phyloP scores from a whole-genome alignment of 768 basidiomycete species.

The Hygrophorus pudorinus region DNA sequence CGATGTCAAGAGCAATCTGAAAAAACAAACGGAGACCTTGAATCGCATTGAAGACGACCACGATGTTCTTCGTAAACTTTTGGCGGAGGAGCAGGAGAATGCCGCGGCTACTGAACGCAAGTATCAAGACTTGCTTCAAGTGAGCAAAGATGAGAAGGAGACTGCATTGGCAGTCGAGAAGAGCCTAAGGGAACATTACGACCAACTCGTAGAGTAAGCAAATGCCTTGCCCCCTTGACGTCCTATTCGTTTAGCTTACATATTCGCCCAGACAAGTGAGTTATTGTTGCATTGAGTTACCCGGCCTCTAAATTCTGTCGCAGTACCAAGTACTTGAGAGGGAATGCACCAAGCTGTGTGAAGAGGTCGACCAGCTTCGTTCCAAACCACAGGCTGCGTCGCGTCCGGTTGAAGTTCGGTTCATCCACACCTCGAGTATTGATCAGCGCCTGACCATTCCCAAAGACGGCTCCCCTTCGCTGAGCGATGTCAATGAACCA shows the following conservation, averaged over 20 bases:
- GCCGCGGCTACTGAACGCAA: conserved; percentile 25
- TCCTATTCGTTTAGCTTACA: neutral
- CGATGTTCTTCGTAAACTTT: conserved; percentile 18
- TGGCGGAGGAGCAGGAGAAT: conserved; percentile 23
- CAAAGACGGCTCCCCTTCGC: conserved; percentile 4
- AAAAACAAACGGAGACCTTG: conserved; percentile 22
- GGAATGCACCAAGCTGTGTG: too few species aligned
- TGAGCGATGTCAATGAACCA: conserved; percentile 23
- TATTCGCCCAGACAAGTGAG: conserved; percentile 1
- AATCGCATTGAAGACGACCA: conserved; percentile 20
- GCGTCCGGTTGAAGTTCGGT: neutral
- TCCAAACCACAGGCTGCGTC: neutral
- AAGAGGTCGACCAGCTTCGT: conserved; percentile 17
- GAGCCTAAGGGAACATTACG: conserved; percentile 43
- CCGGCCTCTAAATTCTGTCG: too few species aligned
- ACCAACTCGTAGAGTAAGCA: conserved; percentile 15
- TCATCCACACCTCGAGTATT: neutral
- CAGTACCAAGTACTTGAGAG: too few species aligned
- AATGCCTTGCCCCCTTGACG: neutral
- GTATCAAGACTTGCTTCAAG: conserved; percentile 27
- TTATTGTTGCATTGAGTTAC: neutral
- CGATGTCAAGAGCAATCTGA: conserved; percentile 34
- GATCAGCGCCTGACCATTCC: too few species aligned
- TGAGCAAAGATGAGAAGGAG: conserved; percentile 39
- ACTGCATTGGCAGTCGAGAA: conserved; percentile 41